Conservation (phyloP, 2,329 filamentous ascomycete species). For the Ceratocystis lukuohia region DNA sequence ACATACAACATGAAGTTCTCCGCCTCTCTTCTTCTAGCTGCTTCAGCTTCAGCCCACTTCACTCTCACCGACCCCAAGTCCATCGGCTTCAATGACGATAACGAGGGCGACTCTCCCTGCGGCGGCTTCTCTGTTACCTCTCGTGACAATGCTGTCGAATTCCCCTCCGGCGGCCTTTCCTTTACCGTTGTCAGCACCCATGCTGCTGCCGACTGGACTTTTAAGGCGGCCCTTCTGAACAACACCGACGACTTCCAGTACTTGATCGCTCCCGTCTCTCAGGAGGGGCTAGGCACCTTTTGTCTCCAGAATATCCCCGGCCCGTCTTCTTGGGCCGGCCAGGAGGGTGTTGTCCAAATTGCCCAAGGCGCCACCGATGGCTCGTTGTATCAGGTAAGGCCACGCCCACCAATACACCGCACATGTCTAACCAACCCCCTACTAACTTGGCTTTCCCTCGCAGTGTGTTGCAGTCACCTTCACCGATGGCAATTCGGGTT, state of each 20-base stretch:
- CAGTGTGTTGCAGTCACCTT: conserved; percentile 19
- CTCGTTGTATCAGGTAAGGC: conserved; percentile 40
- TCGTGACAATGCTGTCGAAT: conserved; percentile 16
- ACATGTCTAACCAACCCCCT: not conserved
- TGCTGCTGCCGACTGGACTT: conserved; percentile 14
- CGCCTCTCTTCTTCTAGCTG: conserved; percentile 15
- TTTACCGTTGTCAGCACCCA: conserved; percentile 18
- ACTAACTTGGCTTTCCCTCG: not conserved
- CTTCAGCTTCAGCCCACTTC: conserved; percentile 18
- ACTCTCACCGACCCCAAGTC: conserved; percentile 17
- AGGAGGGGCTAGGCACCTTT: conserved; percentile 41
- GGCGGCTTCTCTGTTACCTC: conserved; percentile 18
- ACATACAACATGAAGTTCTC: conserved; percentile 17
- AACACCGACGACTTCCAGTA: conserved; percentile 18
- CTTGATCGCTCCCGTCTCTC: conserved; percentile 23
- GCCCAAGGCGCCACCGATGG: conserved; percentile 42
- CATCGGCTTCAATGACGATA: conserved; percentile 18
- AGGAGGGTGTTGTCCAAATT: conserved; percentile 42
- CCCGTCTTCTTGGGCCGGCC: conserved; percentile 38
- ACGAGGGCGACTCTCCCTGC: conserved; percentile 16
- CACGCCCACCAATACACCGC: not conserved
- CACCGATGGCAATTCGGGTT: conserved; percentile 8
- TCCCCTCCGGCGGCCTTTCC: conserved; percentile 16
- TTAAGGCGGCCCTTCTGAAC: conserved; percentile 16
- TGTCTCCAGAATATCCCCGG: conserved; percentile 39